These are phyloP conservation scores for Lepidium africanum DNA, from an alignment of 345 rosid genomes.

Conservation along the genomic window DNA sequence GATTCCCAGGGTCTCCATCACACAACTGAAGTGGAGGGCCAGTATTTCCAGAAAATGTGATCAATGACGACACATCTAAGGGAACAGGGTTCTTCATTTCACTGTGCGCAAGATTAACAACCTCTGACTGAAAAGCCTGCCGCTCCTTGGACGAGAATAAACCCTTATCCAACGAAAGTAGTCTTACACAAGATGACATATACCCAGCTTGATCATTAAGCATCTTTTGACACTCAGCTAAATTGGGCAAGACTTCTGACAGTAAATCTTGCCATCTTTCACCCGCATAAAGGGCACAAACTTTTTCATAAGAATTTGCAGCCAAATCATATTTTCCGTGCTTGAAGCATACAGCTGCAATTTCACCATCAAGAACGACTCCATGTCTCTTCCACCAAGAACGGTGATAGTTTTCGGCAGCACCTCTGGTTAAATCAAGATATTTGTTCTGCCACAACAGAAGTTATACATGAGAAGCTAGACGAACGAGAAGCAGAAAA, in stretches of 20 bases:
- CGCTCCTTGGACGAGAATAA: conserved; percentile 80
- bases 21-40: conserved; percentile 82
- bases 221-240: conserved; percentile 93
- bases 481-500: background rate
- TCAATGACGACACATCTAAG: conserved; percentile 83
- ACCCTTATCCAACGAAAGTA: conserved; percentile 82
- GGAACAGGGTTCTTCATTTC: conserved; percentile 94
- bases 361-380: conserved; percentile 96
- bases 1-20: conserved; percentile 92
- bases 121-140: conserved; percentile 89
- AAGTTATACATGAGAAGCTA: conserved; percentile 5
- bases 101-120: conserved; percentile 82
- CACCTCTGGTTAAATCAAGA: conserved; percentile 88
- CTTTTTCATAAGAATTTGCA: conserved; percentile 95
- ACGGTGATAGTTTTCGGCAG: conserved; percentile 88
- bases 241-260: conserved; percentile 89
- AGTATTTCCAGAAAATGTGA: conserved; percentile 89
- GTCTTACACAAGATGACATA: conserved; percentile 83
- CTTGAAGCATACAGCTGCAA: conserved; percentile 90
- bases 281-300: conserved; percentile 90
- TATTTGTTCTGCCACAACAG: conserved; percentile 69
- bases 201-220: conserved; percentile 93
- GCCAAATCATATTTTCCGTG: conserved; percentile 86
- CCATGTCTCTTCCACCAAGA: conserved; percentile 99
- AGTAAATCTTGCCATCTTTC: conserved; percentile 98